Conservation (phyloP, 1,284 basidiomycete species). For the Rhodotorula sp. region DNA sequence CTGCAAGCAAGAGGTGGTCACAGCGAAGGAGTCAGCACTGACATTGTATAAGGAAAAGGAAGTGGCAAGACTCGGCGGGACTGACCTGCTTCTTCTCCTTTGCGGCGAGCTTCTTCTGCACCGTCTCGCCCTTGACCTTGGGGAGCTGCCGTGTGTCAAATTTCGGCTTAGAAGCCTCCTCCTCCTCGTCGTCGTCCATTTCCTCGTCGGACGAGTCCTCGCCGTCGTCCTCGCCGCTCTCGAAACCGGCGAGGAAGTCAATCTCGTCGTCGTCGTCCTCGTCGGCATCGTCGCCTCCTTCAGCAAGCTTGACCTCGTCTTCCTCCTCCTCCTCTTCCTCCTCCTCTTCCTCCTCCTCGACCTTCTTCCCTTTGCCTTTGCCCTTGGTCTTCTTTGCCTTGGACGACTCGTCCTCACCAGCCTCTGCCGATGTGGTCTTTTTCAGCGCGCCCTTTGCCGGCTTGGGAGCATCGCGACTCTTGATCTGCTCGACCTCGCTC, state of each 20-base stretch:
- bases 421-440: conserved; percentile 55
- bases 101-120: conserved; percentile 70
- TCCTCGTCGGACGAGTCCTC: conserved; percentile 81
- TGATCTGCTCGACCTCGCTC: conserved; percentile 24
- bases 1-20: conserved; percentile 11
- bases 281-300: conserved; percentile 48
- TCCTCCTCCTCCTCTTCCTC: conserved; percentile 24
- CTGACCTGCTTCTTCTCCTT: conserved; percentile 74
- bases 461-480: conserved; percentile 37
- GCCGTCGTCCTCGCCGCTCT: conserved; percentile 54
- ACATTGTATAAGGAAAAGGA: conserved; percentile 16
- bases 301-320: conserved; percentile 55
- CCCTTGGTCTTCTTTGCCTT: conserved; percentile 62
- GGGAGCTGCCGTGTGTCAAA: conserved; percentile 71
- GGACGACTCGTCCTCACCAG: conserved; percentile 54
- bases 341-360: conserved; percentile 45
- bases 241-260: conserved; percentile 45
- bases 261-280: conserved; percentile 43
- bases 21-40: too few species aligned
- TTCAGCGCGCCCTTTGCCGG: conserved; percentile 75
- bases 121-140: conserved; percentile 58
- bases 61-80: neutral
- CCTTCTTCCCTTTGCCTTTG: conserved; percentile 76
- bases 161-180: conserved; percentile 40
- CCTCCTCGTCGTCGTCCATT: conserved; percentile 58